Percentiles rank a stretch among this genome's conserved stretches.
phyloP scores from a whole-genome alignment of 306 rosid species.

The Sicyos baderoa region DNA sequence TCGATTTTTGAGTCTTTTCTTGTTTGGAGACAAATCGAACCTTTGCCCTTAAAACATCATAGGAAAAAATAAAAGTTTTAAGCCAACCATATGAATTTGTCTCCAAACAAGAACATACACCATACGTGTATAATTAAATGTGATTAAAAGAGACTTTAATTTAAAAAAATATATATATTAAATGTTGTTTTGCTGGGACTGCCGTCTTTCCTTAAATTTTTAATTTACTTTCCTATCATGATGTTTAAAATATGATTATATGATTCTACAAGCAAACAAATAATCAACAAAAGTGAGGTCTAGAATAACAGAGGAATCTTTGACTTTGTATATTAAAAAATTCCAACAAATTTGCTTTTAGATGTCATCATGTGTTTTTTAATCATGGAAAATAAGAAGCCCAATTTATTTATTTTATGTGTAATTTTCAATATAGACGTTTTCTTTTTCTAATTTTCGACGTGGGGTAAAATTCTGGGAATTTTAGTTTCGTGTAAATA shows the following conservation, averaged over 20 bases:
- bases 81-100: conserved; percentile 7
- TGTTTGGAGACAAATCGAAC: too few relatives aligned
- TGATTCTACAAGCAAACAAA: not conserved
- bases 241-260: conserved; percentile 10
- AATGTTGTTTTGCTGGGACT: not conserved
- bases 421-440: not conserved
- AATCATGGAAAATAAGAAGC: not conserved
- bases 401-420: not conserved
- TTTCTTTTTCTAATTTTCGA: not conserved
- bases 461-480: not conserved
- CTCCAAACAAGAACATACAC: not conserved
- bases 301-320: not conserved
- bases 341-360: not conserved
- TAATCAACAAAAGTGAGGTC: not conserved
- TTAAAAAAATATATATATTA: not conserved
- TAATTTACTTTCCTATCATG: not conserved
- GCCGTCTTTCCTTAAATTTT: not conserved
- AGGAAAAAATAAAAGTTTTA: not conserved
- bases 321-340: not conserved
- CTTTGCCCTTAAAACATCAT: not conserved
- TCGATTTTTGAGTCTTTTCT: too few relatives aligned
- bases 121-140: not conserved
- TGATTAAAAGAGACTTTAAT: not conserved
- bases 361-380: not conserved
- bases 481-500: not conserved